phyloP scores from a whole-genome alignment of 106 monocot genomes.

The Gastrodia elata region DNA sequence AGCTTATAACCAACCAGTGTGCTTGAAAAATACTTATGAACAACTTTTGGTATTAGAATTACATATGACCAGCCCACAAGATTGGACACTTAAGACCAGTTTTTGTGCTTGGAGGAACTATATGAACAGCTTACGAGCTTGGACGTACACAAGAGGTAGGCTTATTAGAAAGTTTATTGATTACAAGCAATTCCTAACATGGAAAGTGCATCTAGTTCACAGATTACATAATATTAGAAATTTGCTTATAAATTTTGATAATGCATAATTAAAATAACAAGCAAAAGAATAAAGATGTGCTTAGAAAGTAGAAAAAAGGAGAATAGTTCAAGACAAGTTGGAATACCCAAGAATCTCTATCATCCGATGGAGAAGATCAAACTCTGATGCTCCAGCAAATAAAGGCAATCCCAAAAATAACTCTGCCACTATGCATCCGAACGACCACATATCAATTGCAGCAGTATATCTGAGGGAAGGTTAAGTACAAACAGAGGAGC shows the following conservation, averaged over 20 bases:
- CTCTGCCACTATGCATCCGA: slow-evolving; percentile 92
- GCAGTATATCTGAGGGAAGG: slow-evolving; percentile 67
- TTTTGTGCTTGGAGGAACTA: too few species aligned
- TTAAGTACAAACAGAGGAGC: slow-evolving; percentile 33
- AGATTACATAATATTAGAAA: neutral
- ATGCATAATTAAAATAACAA: neutral
- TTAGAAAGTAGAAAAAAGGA: neutral
- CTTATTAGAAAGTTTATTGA: too few species aligned
- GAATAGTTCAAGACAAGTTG: neutral
- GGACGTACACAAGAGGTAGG: too few species aligned
- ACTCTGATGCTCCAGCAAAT: slow-evolving; percentile 94
- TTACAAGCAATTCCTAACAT: too few species aligned
- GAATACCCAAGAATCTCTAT: slow-evolving; percentile 71
- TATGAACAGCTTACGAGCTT: too few species aligned
- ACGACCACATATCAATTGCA: slow-evolving; percentile 99
- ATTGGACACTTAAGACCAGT: too few species aligned
- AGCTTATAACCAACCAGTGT: too few species aligned
- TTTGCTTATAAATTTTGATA: neutral
- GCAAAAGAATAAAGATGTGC: neutral
- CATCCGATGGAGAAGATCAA: slow-evolving; percentile 86
- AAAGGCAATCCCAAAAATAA: slow-evolving; percentile 90
- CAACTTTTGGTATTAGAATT: too few species aligned
- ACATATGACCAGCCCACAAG: too few species aligned
- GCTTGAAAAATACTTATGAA: too few species aligned
- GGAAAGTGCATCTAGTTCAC: neutral